Conservation (phyloP, 257 asterid genomes). For the Jacaranda copaia region DNA sequence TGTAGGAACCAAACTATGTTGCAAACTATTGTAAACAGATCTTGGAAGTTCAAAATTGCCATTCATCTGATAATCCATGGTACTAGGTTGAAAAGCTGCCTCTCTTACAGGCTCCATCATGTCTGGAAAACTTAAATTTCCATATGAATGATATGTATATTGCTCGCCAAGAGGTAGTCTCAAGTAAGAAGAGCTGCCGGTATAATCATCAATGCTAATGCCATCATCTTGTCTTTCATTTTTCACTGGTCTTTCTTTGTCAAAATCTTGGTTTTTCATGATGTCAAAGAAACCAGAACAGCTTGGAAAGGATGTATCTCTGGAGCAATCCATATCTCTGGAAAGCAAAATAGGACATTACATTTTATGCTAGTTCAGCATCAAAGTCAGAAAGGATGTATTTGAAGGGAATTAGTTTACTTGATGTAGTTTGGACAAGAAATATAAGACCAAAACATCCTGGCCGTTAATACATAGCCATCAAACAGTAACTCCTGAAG, state of each 20-base stretch:
- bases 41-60: constrained; percentile 64
- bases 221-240: constrained; percentile 54
- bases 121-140: constrained; percentile 57
- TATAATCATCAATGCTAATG: constrained; percentile 61
- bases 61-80: constrained; percentile 59
- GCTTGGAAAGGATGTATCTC: constrained; percentile 55
- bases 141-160: constrained; percentile 48
- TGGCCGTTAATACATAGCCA: too few relatives aligned
- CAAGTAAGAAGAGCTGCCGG: constrained; percentile 48
- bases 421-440: too few relatives aligned
- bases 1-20: constrained; percentile 53
- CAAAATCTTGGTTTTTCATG: constrained; percentile 53
- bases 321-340: constrained; percentile 61
- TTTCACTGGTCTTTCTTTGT: constrained; percentile 50
- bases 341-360: constrained; percentile 1
- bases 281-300: constrained; percentile 49
- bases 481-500: too few relatives aligned
- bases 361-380: constrained; percentile 3
- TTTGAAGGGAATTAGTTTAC: too few relatives aligned
- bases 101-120: constrained; percentile 61
- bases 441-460: too few relatives aligned
- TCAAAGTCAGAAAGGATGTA: background rate
- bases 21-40: constrained; percentile 52
- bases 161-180: constrained; percentile 63
- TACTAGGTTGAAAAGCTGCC: constrained; percentile 48